Evolutionary conservation across 2,329 filamentous ascomycete genomes (phyloP).

Genomic region (Pseudogymnoascus sp.): DNA sequence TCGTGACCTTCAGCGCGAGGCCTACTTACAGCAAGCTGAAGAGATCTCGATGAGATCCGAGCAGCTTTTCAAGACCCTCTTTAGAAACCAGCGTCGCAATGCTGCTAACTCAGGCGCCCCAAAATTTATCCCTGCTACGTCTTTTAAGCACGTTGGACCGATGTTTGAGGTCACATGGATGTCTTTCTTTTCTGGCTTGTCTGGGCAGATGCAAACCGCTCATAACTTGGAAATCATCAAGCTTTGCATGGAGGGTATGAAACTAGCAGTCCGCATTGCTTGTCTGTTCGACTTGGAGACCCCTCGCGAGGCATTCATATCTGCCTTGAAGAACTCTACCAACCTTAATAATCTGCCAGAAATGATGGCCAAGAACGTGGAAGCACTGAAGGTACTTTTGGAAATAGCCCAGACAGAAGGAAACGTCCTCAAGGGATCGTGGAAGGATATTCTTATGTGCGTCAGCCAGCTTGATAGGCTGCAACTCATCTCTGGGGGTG

Average conservation of each 20-base stretch:
- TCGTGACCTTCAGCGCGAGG: constrained; percentile 83
- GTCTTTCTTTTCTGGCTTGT: constrained; percentile 93
- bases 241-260: constrained; percentile 90
- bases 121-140: constrained; percentile 86
- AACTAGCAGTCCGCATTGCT: constrained; percentile 83
- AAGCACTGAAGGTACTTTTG: constrained; percentile 83
- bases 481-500: constrained; percentile 88
- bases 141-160: constrained; percentile 87
- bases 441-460: constrained; percentile 91
- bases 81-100: constrained; percentile 80
- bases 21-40: constrained; percentile 89
- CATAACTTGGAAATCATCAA: constrained; percentile 89
- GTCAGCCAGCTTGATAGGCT: constrained; percentile 93
- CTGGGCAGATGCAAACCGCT: constrained; percentile 85
- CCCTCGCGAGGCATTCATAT: constrained; percentile 91
- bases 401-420: constrained; percentile 92
- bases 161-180: constrained; percentile 99
- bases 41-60: constrained; percentile 70
- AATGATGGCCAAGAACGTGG: constrained; percentile 92
- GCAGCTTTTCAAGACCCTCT: constrained; percentile 87
- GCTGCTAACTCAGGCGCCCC: constrained; percentile 52
- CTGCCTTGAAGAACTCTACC: constrained; percentile 84
- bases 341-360: constrained; percentile 94
- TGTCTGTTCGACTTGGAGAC: constrained; percentile 90
- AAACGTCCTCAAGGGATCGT: constrained; percentile 79